Base-by-base conservation (phyloP, 106 monocot species). In the Chionographis japonica region DNA sequence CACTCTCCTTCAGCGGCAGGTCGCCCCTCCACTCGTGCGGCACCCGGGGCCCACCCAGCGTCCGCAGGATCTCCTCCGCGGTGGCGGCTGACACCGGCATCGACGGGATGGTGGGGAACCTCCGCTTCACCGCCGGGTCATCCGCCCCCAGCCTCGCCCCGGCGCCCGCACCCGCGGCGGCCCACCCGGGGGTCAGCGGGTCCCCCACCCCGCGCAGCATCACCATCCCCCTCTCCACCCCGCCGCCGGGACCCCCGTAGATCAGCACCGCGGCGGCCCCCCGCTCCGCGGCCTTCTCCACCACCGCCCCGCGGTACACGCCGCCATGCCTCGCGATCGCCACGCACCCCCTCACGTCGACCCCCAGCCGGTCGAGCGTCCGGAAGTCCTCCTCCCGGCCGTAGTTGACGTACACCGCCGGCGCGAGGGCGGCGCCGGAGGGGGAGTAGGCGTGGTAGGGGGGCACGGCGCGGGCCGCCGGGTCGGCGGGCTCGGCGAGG, bases 371-470 rank as follows among this genome's bases (percentile, higher is more conserved):
- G 2, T 62, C 61, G 3, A 93, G 78, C 15, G 41, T 27, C 36
- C 19, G 46, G 68, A 81, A 93, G 67, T 93, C 93, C 71, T 81
- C 72, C 27, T 81, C 76, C 6, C 81, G 68, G 37, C 93, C 93
- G 40, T 72, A 77, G 69, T 89, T 86, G 1, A 69, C 89, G 63
- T 77, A 93, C 46, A 93, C 84, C 35, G 78, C 75, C 3, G 64
- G 71, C 19, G 79, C 86, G 13, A 83, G 8, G 36, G 70, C 74
- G 52, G 76, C 50, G 50, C 86, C 93, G 27, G 93, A 86, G 40
- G 92, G 88, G 37, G 92, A 80, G 76, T 83, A 93, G 52, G 83
- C 88, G 70, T 93, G 92, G 75, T 93, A 93, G 6, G 92, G 85
- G 16, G 38, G 74, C 19, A 88, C 72, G 18, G 66, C 59, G 17